phyloP scores from a whole-genome alignment of 2,329 filamentous ascomycete genomes.

The Fusarium sterilihyphosum region DNA sequence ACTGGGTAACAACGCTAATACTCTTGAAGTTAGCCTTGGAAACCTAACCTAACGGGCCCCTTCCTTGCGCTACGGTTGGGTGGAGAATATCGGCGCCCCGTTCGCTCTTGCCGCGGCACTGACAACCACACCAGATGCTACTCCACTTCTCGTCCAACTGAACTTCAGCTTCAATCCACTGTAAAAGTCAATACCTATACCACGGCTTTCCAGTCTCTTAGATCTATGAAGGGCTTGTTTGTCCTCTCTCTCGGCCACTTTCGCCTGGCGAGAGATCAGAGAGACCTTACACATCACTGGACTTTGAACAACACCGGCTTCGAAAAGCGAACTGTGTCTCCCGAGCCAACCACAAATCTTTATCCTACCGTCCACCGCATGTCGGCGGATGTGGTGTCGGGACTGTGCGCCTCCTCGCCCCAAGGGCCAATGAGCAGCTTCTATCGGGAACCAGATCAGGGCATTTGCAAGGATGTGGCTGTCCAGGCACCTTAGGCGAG shows the following conservation, averaged over 20 bases:
- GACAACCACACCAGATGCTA: neutral
- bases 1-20: constrained; percentile 9
- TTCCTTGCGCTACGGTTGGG: constrained; percentile 18
- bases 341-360: constrained; percentile 23
- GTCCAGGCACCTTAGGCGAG: constrained; percentile 38
- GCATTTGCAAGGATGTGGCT: constrained; percentile 20
- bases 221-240: neutral
- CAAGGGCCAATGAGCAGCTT: constrained; percentile 33
- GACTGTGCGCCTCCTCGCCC: constrained; percentile 35
- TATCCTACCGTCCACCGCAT: constrained; percentile 28
- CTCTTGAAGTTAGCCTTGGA: neutral
- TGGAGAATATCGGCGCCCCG: constrained; percentile 16
- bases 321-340: constrained; percentile 13
- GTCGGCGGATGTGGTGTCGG: constrained; percentile 40
- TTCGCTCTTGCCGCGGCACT: constrained; percentile 38
- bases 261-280: neutral
- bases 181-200: neutral
- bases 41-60: constrained; percentile 1
- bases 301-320: constrained; percentile 7
- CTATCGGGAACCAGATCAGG: neutral
- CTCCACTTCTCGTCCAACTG: constrained; percentile 3
- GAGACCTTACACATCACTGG: neutral
- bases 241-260: neutral
- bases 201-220: no score
- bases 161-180: constrained; percentile 4